Evolutionary conservation across 179 eudicot species (phyloP).

Genomic region (Dionaea muscipula): DNA sequence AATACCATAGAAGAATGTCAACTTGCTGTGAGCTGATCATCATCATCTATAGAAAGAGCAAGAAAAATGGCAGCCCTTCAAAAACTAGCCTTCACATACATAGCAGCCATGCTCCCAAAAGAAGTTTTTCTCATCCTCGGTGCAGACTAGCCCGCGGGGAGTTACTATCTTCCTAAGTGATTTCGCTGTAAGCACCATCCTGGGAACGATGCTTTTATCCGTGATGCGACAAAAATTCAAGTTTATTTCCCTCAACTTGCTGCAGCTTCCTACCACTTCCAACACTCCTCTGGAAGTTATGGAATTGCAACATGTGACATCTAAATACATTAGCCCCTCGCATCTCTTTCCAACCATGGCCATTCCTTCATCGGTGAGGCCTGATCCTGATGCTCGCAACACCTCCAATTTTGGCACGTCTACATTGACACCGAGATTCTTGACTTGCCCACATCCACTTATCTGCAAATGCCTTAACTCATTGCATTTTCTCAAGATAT

Average conservation of each 20-base stretch:
- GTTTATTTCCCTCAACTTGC: slow-evolving; percentile 43
- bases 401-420: slow-evolving; percentile 34
- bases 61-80: too few species aligned
- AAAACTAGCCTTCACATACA: slow-evolving; percentile 22
- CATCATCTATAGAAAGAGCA: too few species aligned
- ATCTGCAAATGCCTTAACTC: slow-evolving; percentile 36
- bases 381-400: slow-evolving; percentile 34
- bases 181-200: slow-evolving; percentile 41
- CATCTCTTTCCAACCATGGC: slow-evolving; percentile 35
- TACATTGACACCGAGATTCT: slow-evolving; percentile 32
- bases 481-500: slow-evolving; percentile 25
- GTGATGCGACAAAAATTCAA: slow-evolving; percentile 30
- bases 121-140: slow-evolving; percentile 20
- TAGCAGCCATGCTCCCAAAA: slow-evolving; percentile 48
- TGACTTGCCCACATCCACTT: slow-evolving; percentile 27
- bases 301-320: slow-evolving; percentile 32
- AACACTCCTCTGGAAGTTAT: slow-evolving; percentile 28
- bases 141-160: slow-evolving; percentile 18
- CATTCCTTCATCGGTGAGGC: slow-evolving; percentile 41
- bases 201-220: slow-evolving; percentile 17
- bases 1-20: too few species aligned
- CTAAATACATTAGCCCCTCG: slow-evolving; percentile 28
- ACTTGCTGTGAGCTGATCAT: too few species aligned
- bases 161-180: slow-evolving; percentile 42
- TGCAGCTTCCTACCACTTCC: slow-evolving; percentile 29